These are phyloP conservation scores for Candida silvicultrix DNA, from an alignment of 805 yeast genomes.

Conservation along the genomic window DNA sequence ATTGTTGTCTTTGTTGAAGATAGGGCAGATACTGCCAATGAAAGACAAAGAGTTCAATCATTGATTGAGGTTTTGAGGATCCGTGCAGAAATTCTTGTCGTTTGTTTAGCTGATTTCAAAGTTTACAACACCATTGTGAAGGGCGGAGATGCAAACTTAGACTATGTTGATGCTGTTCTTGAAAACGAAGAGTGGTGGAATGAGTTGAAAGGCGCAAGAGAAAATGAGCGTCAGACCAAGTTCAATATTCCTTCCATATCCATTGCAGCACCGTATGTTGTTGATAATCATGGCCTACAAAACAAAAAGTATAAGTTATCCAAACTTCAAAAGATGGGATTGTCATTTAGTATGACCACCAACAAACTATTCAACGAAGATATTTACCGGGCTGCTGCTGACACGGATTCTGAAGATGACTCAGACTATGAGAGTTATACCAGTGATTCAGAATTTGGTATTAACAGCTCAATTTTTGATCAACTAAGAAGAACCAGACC, in stretches of 20 bases:
- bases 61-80: constrained; percentile 76
- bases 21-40: constrained; percentile 63
- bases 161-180: constrained; percentile 44
- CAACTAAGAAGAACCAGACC: constrained; percentile 2
- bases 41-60: constrained; percentile 51
- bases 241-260: constrained; percentile 28
- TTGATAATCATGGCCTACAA: constrained; percentile 13
- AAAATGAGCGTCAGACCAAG: constrained; percentile 20
- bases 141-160: constrained; percentile 44
- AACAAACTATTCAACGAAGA: constrained; percentile 36
- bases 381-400: constrained; percentile 13
- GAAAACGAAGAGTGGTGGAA: constrained; percentile 83
- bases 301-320: constrained; percentile 39
- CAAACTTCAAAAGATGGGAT: constrained; percentile 68
- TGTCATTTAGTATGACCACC: constrained; percentile 73
- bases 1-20: constrained; percentile 89
- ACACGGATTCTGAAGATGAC: constrained; percentile 24
- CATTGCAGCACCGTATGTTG: constrained; percentile 24
- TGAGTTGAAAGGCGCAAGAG: constrained; percentile 55
- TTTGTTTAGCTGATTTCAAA: constrained; percentile 52
- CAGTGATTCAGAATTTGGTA: constrained; percentile 12
- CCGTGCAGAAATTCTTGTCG: constrained; percentile 71
- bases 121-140: constrained; percentile 73
- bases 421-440: constrained; percentile 23
- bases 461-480: constrained; percentile 1